Evolutionary conservation across 306 rosid genomes (phyloP).

Genomic region (Cajanus cajan): DNA sequence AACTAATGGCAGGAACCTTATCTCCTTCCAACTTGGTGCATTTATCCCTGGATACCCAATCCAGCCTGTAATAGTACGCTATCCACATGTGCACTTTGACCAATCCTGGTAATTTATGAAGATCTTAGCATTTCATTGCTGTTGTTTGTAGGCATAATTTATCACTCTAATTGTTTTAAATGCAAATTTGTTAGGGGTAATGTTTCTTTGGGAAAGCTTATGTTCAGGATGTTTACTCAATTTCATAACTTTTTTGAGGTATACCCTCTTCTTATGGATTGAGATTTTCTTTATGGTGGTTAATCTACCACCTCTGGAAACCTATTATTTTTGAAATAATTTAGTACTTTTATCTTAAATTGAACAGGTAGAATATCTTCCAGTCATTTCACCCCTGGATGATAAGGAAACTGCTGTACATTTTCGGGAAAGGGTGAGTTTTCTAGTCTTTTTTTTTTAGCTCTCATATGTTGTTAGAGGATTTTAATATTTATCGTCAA

Average conservation of each 20-base stretch:
- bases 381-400: constrained; percentile 65
- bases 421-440: constrained; percentile 80
- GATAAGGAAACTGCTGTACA: constrained; percentile 70
- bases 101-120: constrained; percentile 78
- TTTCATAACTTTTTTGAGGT: constrained; percentile 97
- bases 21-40: constrained; percentile 97
- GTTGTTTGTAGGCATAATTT: constrained; percentile 25
- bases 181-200: constrained; percentile 63
- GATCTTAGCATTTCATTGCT: constrained; percentile 25
- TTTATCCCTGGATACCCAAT: constrained; percentile 81
- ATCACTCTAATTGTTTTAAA: constrained; percentile 16
- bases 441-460: constrained; percentile 17
- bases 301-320: not conserved
- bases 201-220: constrained; percentile 75
- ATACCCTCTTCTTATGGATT: constrained; percentile 27
- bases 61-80: constrained; percentile 87
- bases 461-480: not conserved
- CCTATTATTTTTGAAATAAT: constrained; percentile 15
- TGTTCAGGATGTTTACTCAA: constrained; percentile 95
- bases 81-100: constrained; percentile 97
- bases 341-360: constrained; percentile 25
- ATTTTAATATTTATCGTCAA: constrained; percentile 7
- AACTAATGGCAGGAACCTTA: constrained; percentile 81
- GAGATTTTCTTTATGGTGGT: constrained; percentile 1
- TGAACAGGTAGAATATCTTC: constrained; percentile 94